A percentile compares a stretch with the other conserved stretches of the same genome.
phyloP scores from a whole-genome alignment of 2,329 filamentous ascomycete genomes.

The Pezizomycotina sp. region DNA sequence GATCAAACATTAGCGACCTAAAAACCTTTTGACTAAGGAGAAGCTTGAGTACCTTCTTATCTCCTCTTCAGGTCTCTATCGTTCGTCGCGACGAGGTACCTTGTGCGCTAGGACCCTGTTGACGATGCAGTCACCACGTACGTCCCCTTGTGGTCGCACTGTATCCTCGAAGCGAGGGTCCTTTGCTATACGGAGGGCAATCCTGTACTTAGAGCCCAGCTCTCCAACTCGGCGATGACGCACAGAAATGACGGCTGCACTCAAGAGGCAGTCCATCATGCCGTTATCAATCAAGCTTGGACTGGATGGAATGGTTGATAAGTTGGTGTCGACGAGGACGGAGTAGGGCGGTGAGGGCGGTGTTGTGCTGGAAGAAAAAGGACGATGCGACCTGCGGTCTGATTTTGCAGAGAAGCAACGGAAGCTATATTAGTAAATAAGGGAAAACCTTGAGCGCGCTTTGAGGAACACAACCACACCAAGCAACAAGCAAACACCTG shows the following conservation, averaged over 20 bases:
- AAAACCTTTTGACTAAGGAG: too few relatives aligned
- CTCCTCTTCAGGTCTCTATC: slow-evolving; percentile 46
- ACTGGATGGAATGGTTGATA: slow-evolving; percentile 80
- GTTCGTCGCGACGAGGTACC: slow-evolving; percentile 58
- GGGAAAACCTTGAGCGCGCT: slow-evolving; percentile 6
- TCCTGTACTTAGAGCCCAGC: slow-evolving; percentile 70
- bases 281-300: slow-evolving; percentile 75
- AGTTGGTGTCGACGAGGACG: slow-evolving; percentile 75
- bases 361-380: slow-evolving; percentile 82
- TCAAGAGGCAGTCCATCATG: slow-evolving; percentile 88
- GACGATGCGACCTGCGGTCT: slow-evolving; percentile 63
- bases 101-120: slow-evolving; percentile 55
- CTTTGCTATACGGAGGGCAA: slow-evolving; percentile 69
- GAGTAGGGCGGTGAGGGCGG: slow-evolving; percentile 69
- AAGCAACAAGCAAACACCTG: too few relatives aligned
- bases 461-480: neutral
- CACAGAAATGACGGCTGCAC: slow-evolving; percentile 78
- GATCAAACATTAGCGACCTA: too few relatives aligned
- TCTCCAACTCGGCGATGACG: slow-evolving; percentile 72
- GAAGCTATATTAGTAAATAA: slow-evolving; percentile 6
- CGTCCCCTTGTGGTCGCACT: slow-evolving; percentile 78
- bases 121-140: slow-evolving; percentile 72
- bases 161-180: slow-evolving; percentile 80
- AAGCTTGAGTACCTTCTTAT: too few relatives aligned
- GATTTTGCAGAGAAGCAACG: neutral